These are phyloP conservation scores for Hyaloscypha hepaticicola DNA, from an alignment of 495 filamentous ascomycete species.

Conservation along the genomic window DNA sequence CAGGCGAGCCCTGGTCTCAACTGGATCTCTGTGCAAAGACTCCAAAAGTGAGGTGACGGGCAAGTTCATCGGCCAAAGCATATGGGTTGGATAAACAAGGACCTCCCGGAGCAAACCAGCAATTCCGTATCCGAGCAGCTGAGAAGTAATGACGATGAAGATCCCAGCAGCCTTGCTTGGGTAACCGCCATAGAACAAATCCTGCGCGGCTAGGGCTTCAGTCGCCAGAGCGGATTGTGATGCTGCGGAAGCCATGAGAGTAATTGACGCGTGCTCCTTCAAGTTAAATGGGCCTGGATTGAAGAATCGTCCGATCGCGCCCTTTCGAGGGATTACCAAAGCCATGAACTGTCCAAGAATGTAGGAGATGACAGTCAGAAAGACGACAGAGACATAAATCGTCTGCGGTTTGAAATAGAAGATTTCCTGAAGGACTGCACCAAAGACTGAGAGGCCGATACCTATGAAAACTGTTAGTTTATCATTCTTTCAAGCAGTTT, in stretches of 20 bases:
- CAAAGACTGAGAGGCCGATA: constrained; percentile 21
- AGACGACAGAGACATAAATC: constrained; percentile 42
- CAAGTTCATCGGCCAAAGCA: constrained; percentile 43
- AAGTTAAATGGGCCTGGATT: constrained; percentile 77
- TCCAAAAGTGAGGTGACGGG: constrained; percentile 43
- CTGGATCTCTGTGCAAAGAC: constrained; percentile 33
- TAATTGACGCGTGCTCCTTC: constrained; percentile 75
- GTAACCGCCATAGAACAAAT: constrained; percentile 44
- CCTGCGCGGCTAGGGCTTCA: constrained; percentile 41
- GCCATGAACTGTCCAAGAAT: constrained; percentile 39
- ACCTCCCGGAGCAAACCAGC: constrained; percentile 52
- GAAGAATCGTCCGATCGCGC: constrained; percentile 41
- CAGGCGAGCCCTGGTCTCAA: constrained; percentile 29
- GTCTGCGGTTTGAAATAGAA: constrained; percentile 50
- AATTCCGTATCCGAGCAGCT: constrained; percentile 54
- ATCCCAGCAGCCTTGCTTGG: constrained; percentile 38
- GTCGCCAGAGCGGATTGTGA: constrained; percentile 36
- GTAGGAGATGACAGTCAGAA: constrained; percentile 43
- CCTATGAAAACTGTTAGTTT: background rate
- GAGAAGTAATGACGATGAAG: constrained; percentile 43
- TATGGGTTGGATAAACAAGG: constrained; percentile 51
- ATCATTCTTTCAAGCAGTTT: background rate
- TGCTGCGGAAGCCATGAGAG: constrained; percentile 63
- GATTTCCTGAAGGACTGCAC: constrained; percentile 30
- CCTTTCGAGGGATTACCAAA: constrained; percentile 36